These are phyloP conservation scores for Myxozyma kluyveri DNA, from an alignment of 805 yeast species.

Conservation along the genomic window DNA sequence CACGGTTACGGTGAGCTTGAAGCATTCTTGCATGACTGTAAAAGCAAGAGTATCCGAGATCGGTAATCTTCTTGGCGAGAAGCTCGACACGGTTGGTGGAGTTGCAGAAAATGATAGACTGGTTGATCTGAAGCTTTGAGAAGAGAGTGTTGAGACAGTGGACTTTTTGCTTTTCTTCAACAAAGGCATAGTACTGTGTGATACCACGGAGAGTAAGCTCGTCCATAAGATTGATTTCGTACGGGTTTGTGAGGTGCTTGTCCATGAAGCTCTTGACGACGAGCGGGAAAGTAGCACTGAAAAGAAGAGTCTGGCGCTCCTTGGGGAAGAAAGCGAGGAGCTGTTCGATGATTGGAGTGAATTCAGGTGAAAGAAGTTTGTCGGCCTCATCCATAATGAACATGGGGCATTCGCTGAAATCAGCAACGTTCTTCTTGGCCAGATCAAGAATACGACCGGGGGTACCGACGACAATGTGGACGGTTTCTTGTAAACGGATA, in stretches of 20 bases:
- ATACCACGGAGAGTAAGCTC: constrained; percentile 94
- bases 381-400: constrained; percentile 99
- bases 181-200: constrained; percentile 97
- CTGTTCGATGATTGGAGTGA: constrained; percentile 81
- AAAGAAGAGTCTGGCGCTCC: constrained; percentile 78
- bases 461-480: constrained; percentile 92
- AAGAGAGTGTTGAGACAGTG: constrained; percentile 94
- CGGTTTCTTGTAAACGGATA: constrained; percentile 85
- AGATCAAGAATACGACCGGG: constrained; percentile 96
- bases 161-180: constrained; percentile 91
- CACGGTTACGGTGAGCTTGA: constrained; percentile 94
- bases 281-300: constrained; percentile 94
- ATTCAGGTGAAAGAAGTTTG: constrained; percentile 89
- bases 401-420: constrained; percentile 77
- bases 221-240: constrained; percentile 96
- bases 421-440: constrained; percentile 84
- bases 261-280: constrained; percentile 92
- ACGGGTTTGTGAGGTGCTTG: constrained; percentile 82
- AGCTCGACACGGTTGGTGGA: constrained; percentile 95
- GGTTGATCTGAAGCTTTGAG: constrained; percentile 91
- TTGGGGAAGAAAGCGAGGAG: constrained; percentile 77
- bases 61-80: constrained; percentile 92
- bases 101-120: constrained; percentile 94
- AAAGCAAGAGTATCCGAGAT: constrained; percentile 92
- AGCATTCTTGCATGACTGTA: constrained; percentile 98